phyloP scores from a whole-genome alignment of 2,329 filamentous ascomycete genomes.

The Nannizziopsis arthrosporioides region DNA sequence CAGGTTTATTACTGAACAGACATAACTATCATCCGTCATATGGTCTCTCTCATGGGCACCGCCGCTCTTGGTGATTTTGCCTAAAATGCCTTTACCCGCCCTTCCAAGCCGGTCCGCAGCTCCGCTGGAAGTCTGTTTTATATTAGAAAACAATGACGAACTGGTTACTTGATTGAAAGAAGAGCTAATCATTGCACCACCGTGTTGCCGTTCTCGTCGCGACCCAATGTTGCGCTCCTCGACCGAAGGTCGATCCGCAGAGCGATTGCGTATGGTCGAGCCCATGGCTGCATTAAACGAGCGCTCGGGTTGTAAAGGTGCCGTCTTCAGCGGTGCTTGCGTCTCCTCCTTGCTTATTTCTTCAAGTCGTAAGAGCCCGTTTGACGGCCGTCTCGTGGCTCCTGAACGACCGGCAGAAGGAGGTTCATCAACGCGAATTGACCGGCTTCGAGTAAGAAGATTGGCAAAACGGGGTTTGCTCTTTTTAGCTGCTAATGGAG shows the following conservation, averaged over 20 bases:
- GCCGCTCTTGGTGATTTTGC: conserved; percentile 57
- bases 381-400: conserved; percentile 29
- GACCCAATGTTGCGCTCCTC: conserved; percentile 17
- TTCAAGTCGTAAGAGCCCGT: conserved; percentile 29
- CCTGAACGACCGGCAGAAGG: conserved; percentile 20
- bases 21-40: conserved; percentile 71
- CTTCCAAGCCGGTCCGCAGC: conserved; percentile 60
- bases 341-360: conserved; percentile 26
- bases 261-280: conserved; percentile 56
- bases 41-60: conserved; percentile 55
- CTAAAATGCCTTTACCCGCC: conserved; percentile 70
- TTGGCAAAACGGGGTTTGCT: conserved; percentile 36
- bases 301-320: conserved; percentile 55
- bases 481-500: conserved; percentile 26
- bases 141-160: conserved; percentile 56
- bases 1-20: conserved; percentile 71
- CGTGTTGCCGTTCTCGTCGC: conserved; percentile 22
- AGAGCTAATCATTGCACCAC: conserved; percentile 34
- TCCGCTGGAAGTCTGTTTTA: conserved; percentile 60
- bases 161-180: conserved; percentile 37
- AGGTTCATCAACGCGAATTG: conserved; percentile 34
- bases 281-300: conserved; percentile 56
- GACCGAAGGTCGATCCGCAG: conserved; percentile 50
- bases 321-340: conserved; percentile 45
- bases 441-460: conserved; percentile 35